Evolutionary conservation across 2,329 filamentous ascomycete species (phyloP).

Genomic region (Fusarium fujikuroi): DNA sequence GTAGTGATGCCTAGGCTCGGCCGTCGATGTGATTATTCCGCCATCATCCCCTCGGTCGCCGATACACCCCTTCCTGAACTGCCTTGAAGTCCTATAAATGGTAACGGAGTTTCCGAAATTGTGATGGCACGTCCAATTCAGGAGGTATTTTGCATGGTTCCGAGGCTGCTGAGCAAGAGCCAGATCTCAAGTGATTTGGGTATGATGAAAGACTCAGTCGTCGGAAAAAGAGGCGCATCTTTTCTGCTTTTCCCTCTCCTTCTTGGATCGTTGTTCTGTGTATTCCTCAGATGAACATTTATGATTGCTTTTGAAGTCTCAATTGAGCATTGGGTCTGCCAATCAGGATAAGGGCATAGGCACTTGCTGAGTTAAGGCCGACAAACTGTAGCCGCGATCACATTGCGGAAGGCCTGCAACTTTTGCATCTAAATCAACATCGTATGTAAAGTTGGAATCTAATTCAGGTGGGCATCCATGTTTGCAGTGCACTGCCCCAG

Average conservation of each 20-base stretch:
- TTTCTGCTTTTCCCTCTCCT: background rate
- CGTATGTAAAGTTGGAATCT: background rate
- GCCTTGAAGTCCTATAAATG: background rate
- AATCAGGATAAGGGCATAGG: background rate
- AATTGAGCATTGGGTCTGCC: background rate
- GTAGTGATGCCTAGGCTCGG: background rate
- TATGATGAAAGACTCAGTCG: background rate
- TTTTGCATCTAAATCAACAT: no score
- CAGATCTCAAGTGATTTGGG: background rate
- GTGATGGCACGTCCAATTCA: fast-evolving
- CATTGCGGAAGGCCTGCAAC: no score
- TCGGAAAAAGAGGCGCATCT: background rate
- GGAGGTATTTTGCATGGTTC: background rate
- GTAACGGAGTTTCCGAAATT: background rate
- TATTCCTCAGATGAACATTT: background rate
- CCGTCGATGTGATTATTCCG: background rate
- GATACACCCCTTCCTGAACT: background rate
- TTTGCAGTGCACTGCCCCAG: background rate
- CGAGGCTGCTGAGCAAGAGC: background rate
- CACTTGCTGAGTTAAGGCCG: background rate
- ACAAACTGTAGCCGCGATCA: background rate
- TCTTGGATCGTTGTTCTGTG: background rate
- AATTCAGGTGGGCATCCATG: fast-evolving
- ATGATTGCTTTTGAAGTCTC: no score
- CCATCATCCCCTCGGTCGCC: background rate